Percentiles rank a stretch among this genome's conserved stretches.
These are phyloP conservation scores for Symbiodinium pilosum DNA, from an alignment of 73 alveolate genomes.

Conservation along the genomic window DNA sequence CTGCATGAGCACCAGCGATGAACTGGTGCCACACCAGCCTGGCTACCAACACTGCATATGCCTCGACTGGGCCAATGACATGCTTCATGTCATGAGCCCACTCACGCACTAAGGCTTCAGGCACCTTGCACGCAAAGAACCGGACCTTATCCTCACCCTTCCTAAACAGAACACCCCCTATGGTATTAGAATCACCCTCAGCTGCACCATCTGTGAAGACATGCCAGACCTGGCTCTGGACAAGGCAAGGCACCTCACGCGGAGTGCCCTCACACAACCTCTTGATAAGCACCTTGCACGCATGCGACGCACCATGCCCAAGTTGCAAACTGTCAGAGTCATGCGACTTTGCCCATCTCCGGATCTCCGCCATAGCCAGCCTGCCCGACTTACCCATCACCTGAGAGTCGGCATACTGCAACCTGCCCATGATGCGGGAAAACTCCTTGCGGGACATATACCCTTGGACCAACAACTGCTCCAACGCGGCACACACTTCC, in stretches of 20 bases:
- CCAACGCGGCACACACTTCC: background rate
- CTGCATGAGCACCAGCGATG: too few relatives aligned
- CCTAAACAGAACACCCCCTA: background rate
- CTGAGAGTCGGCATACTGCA: conserved; percentile 24
- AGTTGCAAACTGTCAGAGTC: background rate
- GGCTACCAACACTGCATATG: background rate
- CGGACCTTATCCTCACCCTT: background rate
- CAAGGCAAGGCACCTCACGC: background rate
- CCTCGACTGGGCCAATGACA: conserved; percentile 10
- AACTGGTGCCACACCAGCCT: background rate
- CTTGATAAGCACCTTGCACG: background rate
- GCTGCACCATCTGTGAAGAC: conserved; percentile 35
- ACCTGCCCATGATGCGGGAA: background rate
- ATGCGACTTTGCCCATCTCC: background rate
- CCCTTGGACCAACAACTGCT: background rate
- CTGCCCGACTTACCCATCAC: conserved; percentile 17
- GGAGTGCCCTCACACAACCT: background rate
- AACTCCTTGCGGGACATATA: background rate
- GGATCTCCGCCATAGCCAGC: background rate
- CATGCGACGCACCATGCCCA: background rate
- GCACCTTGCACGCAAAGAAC: background rate
- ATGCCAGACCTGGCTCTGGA: background rate
- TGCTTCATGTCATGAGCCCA: background rate
- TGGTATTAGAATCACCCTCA: background rate
- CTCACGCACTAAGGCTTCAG: background rate